Conservation (phyloP, 306 rosid species). For the Oxytropis ochrocephala region DNA sequence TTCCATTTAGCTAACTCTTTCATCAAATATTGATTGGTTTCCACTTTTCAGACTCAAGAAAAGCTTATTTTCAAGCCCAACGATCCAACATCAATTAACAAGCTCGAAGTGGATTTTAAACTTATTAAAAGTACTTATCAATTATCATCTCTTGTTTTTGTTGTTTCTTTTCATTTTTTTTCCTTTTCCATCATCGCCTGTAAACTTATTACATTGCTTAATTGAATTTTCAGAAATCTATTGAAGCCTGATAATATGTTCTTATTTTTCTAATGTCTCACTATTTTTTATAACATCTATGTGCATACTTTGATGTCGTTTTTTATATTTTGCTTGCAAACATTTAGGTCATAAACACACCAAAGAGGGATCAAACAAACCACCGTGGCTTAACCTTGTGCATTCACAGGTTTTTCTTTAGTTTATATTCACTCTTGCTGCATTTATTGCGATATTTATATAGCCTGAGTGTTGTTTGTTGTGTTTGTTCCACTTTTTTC, state of each 20-base stretch:
- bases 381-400: constrained; percentile 81
- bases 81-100: constrained; percentile 57
- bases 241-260: background rate
- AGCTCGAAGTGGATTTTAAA: constrained; percentile 60
- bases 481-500: background rate
- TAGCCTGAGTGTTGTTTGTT: background rate
- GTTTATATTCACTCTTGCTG: background rate
- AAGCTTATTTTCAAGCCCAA: constrained; percentile 59
- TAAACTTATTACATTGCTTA: background rate
- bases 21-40: background rate
- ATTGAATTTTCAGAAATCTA: background rate
- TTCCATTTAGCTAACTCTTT: background rate
- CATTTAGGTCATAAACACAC: constrained; percentile 67
- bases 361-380: constrained; percentile 83
- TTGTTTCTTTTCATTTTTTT: background rate
- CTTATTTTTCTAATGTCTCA: background rate
- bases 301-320: background rate
- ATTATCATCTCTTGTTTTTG: background rate
- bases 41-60: constrained; percentile 41
- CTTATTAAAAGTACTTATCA: constrained; percentile 42
- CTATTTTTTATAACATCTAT: background rate
- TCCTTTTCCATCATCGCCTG: background rate
- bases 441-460: background rate
- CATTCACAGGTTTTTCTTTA: constrained; percentile 51
- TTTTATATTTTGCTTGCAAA: constrained; percentile 3